Evolutionary conservation across 2,329 filamentous ascomycete genomes (phyloP), one percentile per base, ranked within the genome.

Genomic region (Ophiostoma triangulosporum): DNA sequence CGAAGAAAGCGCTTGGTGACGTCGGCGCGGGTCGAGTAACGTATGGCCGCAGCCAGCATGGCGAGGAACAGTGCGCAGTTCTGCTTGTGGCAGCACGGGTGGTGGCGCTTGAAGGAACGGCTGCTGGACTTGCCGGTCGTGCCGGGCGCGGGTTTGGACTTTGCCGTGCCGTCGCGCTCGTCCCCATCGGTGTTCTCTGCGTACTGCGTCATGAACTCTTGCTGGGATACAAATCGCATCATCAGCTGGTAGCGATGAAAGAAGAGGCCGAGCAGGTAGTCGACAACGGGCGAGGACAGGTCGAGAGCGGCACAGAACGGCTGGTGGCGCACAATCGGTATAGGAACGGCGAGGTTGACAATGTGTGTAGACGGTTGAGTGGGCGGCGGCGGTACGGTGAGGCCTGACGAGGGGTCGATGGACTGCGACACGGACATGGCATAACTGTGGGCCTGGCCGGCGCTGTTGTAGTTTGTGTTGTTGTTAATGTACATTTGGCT

Each of bases 231-330:
- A 50, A 57, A 54, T 38, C 50, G 50, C 55, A 57, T 54, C 35
- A 57, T 45, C 15, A n/a, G 45, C 38, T 57, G 55, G 50, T 54
- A 55, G 27, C 52, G 53, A 17, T 55, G 52, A 27, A 57, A 55
- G 49, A 52, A 57, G 11, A 52, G 43, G 36, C 48, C 49, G 15
- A 55, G 45, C 31, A 56, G 45, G 17, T 54, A 50, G 29, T 56
- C 55, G 15, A 54, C 52, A 6, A 54, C 24, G 14, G 55, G 29
- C 14, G 54, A 36, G 17, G 51, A 33, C 8, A 54, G 40, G 31
- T 29, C 32, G 22, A 56, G 27, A 7, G 40, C 22, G 14, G 48
- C 38, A n/a, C 52, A 51, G 24, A 15, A 46, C 15, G 52, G 27
- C 15, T 38, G 45, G 15, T 36, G 46, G 11, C 22, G 35, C 17